phyloP scores from a whole-genome alignment of 2,329 filamentous ascomycete genomes.

The Phaeosphaeria sp. region DNA sequence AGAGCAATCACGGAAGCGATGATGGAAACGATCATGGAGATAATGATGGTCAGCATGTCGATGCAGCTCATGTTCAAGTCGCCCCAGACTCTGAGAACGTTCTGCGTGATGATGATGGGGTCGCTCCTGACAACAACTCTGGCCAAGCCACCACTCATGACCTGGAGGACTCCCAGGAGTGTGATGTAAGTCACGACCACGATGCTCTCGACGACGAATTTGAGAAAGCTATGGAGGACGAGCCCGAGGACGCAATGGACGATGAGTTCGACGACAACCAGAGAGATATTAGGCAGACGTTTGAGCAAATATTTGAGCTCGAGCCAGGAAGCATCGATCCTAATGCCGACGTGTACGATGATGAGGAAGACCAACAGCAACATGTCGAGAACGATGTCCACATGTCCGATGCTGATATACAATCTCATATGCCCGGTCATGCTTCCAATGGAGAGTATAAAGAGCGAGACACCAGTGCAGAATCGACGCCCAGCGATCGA shows the following conservation, averaged over 20 bases:
- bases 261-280: neutral
- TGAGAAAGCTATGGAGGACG: too few species aligned
- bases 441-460: neutral
- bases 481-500: neutral
- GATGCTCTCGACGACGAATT: neutral
- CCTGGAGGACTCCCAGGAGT: neutral
- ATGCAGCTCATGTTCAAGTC: neutral
- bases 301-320: conserved; percentile 3
- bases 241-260: neutral
- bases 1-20: neutral
- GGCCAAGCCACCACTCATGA: neutral
- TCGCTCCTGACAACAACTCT: neutral
- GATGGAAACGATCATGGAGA: too few species aligned
- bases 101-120: too few species aligned
- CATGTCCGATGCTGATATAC: neutral
- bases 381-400: neutral
- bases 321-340: neutral
- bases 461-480: neutral
- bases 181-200: neutral
- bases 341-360: neutral
- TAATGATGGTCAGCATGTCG: neutral
- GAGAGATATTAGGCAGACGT: neutral
- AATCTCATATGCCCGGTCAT: neutral
- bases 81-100: neutral
- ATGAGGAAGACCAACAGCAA: conserved; percentile 1